Base-by-base conservation (phyloP, 176 grass and related monocot species). In the Guadua angustifolia region DNA sequence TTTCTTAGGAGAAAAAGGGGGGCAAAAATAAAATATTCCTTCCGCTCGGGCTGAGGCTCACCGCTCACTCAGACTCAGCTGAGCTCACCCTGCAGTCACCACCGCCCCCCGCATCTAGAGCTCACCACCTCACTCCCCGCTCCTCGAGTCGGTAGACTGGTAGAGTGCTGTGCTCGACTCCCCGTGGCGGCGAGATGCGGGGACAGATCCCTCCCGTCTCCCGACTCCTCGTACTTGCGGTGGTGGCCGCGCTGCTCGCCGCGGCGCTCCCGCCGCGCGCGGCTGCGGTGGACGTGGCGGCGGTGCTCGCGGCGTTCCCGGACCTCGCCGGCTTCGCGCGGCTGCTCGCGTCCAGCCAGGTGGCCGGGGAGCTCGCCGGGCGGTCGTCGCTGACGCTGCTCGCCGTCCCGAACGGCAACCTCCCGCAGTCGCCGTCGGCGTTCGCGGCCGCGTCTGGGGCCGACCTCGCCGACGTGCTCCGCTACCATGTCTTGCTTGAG, bases 401-500 rank as follows among this genome's bases (percentile, higher is more conserved):
- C 11, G 89, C 91, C 63, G 94, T 94, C n/a, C 91, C 94, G 5
- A 86, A 97, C 79, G 46, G 72, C 13, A 40, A 84, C 74, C 91
- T 97, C 26, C 86, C 90, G 16, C 87, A 61, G 63, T 88, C 94
- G 2, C 79, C 88, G 5, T 49, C 77, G 25, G 42, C 73, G 33
- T 87, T 81, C 87, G 84, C 83, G 19, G 75, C 87, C 4, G 69
- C 89, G 18, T 78, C 85, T 0, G 87, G 91, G 12, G 88, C 89
- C 64, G 94, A 93, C 84, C 47, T 97, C 63, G 85, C 91, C 49
- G 94, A 94, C 89, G 89, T 97, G 40, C 87, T 97, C 36, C 91
- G 91, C 43, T 97, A 97, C 87, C 94, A 97, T 89, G 87, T 97
- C 43, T 89, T 97, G 9, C 89, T 97, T 58, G 94, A 97, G 84